phyloP scores from a whole-genome alignment of 2,329 filamentous ascomycete genomes.

The Neospermospora avenae region DNA sequence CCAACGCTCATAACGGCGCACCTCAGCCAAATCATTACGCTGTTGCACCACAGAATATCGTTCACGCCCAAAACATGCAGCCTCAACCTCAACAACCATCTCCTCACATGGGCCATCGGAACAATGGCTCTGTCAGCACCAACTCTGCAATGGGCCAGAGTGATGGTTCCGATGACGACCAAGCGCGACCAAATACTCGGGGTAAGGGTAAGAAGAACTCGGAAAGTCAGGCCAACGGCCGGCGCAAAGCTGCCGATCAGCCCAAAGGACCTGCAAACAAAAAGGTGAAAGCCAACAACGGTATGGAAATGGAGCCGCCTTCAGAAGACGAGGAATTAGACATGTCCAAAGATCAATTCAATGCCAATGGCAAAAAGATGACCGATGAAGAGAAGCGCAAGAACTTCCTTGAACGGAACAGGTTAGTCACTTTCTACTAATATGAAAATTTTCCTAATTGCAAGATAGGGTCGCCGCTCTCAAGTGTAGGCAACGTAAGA shows the following conservation, averaged over 20 bases:
- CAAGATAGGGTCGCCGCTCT: slow-evolving; percentile 78
- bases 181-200: slow-evolving; percentile 60
- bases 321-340: slow-evolving; percentile 42
- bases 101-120: slow-evolving; percentile 49
- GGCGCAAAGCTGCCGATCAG: slow-evolving; percentile 74
- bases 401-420: slow-evolving; percentile 94
- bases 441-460: slow-evolving; percentile 25
- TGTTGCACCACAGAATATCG: slow-evolving; percentile 31
- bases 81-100: slow-evolving; percentile 36
- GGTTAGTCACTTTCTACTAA: slow-evolving; percentile 53
- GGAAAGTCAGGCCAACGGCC: slow-evolving; percentile 53
- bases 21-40: slow-evolving; percentile 34
- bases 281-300: slow-evolving; percentile 62
- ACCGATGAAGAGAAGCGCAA: slow-evolving; percentile 98
- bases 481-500: slow-evolving; percentile 97
- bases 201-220: slow-evolving; percentile 67
- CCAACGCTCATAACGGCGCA: slow-evolving; percentile 62
- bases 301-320: slow-evolving; percentile 37
- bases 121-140: slow-evolving; percentile 42
- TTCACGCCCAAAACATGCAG: slow-evolving; percentile 30
- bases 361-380: slow-evolving; percentile 76
- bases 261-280: slow-evolving; percentile 67
- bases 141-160: slow-evolving; percentile 53
- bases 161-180: slow-evolving; percentile 72
- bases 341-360: slow-evolving; percentile 54